A percentile compares a stretch with the other conserved stretches of the same genome.
Conservation (phyloP, 1,139 yeast species). For the Sugiyamaella pinicola region DNA sequence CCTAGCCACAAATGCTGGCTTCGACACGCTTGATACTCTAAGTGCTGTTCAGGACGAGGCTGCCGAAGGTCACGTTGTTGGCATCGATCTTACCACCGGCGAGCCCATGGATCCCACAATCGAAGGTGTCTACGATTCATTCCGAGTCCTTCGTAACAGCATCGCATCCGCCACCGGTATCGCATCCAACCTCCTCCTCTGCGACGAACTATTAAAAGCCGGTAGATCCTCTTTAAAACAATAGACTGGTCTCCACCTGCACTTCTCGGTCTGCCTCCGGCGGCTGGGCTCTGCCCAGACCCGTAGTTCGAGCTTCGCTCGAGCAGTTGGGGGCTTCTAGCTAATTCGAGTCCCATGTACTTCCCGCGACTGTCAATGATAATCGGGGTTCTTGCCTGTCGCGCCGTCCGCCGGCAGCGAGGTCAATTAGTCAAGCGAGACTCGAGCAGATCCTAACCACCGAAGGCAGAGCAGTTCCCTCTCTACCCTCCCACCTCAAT, state of each 20-base stretch:
- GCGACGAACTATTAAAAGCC: constrained; percentile 96
- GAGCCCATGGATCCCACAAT: constrained; percentile 95
- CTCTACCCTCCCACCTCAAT: too few species aligned
- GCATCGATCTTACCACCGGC: constrained; percentile 87
- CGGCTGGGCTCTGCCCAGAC: constrained; percentile 7
- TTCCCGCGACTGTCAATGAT: not conserved
- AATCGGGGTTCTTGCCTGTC: not conserved
- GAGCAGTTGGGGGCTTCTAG: not conserved
- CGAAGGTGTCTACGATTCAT: constrained; percentile 97
- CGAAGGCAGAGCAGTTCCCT: too few species aligned
- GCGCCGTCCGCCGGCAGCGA: too few species aligned
- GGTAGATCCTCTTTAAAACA: constrained; percentile 89
- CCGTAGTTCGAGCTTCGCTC: not conserved
- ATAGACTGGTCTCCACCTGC: constrained; percentile 25
- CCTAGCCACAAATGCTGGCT: constrained; percentile 88
- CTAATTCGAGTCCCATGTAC: too few species aligned
- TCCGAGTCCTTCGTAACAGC: constrained; percentile 90
- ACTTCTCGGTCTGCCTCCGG: not conserved
- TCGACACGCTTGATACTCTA: constrained; percentile 87
- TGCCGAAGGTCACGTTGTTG: constrained; percentile 79
- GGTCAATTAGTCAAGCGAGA: too few species aligned
- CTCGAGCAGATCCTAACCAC: too few species aligned
- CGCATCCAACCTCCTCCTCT: constrained; percentile 84
- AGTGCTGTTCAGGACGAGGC: constrained; percentile 90
- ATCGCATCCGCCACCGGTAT: constrained; percentile 92